Base-by-base conservation (phyloP, 345 rosid genomes). In the Linum usitatissimum region DNA sequence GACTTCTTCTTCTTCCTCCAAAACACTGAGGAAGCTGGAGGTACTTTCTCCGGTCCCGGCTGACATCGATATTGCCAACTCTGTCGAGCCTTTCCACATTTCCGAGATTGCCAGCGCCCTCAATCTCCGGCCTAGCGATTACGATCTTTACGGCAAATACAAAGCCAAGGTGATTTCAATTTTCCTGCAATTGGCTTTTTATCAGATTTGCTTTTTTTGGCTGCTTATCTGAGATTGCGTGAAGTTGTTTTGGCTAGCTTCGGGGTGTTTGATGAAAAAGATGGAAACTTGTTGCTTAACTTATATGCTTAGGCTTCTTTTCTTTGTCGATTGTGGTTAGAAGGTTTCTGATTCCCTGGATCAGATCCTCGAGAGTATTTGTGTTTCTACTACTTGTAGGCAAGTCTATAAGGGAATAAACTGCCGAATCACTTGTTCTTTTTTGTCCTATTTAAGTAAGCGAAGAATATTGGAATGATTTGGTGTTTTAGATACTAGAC, bases 11-110 rank as follows among this genome's bases (percentile, higher is more conserved):
- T 34, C 38, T 34, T 34, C 38, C 8, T 65, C 86, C 28, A 79
- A 31, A 62, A 70, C 85, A 5, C 36, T 71, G 69, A 77, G 95
- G 74, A 90, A 86, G 73, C 61, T 94, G 64, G 71, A 84, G 74
- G 97, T 90, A 61, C 73, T 61, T 54, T 84, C 97, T 13, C 99
- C 99, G 5, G 97, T 93, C 9, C 97, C 99, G 3, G 93, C 99
- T 4, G 99, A 93, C 69, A 86, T 90, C 53, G 99, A 93, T 71
- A 76, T 90, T 20, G 99, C 99, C 30, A 93, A 90, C 72, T 86
- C 94, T 19, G 86, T 87, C 17, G 88, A 83, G 70, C 97, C 99
- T 56, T 67, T 84, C 64, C 97, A 90, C 71, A 79, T 93, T 57
- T 77, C 97, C 15, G 83, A 93, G 80, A 86, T 93, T 73, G 99